A percentile compares a stretch with the other conserved stretches of the same genome.
Conservation (phyloP, 306 rosid species). For the Psophocarpus tetragonolobus region DNA sequence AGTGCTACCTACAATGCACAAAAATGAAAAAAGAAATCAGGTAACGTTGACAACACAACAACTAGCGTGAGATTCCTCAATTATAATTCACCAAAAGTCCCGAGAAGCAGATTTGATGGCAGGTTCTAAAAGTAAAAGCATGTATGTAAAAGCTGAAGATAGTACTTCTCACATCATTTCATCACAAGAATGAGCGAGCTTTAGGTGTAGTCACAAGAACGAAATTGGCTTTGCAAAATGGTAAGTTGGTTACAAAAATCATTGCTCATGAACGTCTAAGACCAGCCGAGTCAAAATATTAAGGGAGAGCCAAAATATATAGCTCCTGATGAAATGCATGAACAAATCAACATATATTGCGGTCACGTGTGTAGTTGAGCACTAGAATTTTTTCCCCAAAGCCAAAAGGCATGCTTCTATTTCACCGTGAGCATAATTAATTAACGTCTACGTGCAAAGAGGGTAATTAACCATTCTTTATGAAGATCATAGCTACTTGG, state of each 20-base stretch:
- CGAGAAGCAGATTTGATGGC: not conserved
- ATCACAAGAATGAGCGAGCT: not conserved
- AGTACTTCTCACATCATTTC: not conserved
- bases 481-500: too few species aligned
- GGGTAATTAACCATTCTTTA: too few species aligned
- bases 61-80: slow-evolving; percentile 29
- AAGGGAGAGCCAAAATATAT: too few species aligned
- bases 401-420: too few species aligned
- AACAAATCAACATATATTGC: too few species aligned
- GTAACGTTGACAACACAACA: slow-evolving; percentile 34
- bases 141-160: not conserved
- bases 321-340: too few species aligned
- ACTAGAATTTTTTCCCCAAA: too few species aligned
- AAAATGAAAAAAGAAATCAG: slow-evolving; percentile 13
- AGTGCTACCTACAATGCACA: slow-evolving; percentile 22
- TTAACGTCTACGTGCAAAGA: too few species aligned
- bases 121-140: slow-evolving; percentile 22
- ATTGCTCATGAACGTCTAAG: not conserved
- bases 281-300: too few species aligned
- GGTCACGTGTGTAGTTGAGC: too few species aligned
- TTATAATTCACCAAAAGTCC: slow-evolving; percentile 25
- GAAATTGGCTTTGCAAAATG: not conserved
- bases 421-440: too few species aligned
- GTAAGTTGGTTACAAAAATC: not conserved
- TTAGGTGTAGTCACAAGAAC: not conserved